Conservation (phyloP, 164 flowering plant species). For the Vitis rupestris region DNA sequence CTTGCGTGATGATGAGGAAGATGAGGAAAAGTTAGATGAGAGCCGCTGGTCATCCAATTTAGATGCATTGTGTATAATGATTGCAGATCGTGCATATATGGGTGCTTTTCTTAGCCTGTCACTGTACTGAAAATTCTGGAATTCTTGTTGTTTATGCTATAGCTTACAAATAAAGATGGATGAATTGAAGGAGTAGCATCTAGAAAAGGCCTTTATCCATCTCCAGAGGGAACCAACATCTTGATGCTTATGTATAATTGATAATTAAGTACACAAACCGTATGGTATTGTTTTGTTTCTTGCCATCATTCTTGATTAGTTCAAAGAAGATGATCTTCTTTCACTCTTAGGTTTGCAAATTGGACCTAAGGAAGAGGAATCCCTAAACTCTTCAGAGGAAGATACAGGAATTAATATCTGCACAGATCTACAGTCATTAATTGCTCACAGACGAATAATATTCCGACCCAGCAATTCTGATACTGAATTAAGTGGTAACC, state of each 20-base stretch:
- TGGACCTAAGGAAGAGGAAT: slow-evolving; percentile 51
- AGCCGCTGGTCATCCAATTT: slow-evolving; percentile 85
- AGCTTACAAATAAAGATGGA: slow-evolving; percentile 34
- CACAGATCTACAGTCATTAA: slow-evolving; percentile 76
- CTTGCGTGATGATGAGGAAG: slow-evolving; percentile 95
- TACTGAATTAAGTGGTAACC: slow-evolving; percentile 40
- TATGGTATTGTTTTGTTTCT: slow-evolving; percentile 86
- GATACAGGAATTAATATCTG: slow-evolving; percentile 69
- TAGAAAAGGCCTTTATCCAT: too few relatives aligned
- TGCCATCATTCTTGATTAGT: slow-evolving; percentile 79
- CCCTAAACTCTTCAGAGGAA: slow-evolving; percentile 34
- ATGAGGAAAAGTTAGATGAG: slow-evolving; percentile 18
- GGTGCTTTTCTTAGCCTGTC: slow-evolving; percentile 91
- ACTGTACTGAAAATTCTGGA: slow-evolving; percentile 76
- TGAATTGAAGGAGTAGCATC: too few relatives aligned
- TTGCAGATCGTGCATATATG: slow-evolving; percentile 95
- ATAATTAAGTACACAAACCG: slow-evolving; percentile 90
- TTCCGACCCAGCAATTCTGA: slow-evolving; percentile 93
- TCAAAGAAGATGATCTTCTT: slow-evolving; percentile 90
- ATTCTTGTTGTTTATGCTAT: slow-evolving; percentile 90
- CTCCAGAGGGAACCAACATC: too few relatives aligned
- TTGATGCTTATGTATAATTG: slow-evolving; percentile 59
- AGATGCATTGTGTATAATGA: slow-evolving; percentile 88
- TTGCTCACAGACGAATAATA: slow-evolving; percentile 80
- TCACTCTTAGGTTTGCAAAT: slow-evolving; percentile 63